These are phyloP conservation scores for Imleria badia DNA, from an alignment of 768 basidiomycete species.

Conservation along the genomic window DNA sequence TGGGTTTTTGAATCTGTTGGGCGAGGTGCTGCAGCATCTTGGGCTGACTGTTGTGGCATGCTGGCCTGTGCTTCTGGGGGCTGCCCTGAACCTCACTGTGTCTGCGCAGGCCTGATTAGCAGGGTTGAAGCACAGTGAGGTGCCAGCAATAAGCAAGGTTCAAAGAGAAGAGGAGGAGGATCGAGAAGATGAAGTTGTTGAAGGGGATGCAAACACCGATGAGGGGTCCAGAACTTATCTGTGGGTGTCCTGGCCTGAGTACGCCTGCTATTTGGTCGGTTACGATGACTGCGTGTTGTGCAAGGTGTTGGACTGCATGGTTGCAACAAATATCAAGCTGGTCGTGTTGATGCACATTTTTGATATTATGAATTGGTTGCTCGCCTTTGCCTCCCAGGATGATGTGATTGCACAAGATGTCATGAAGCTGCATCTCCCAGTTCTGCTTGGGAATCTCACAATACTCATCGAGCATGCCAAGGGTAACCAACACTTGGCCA, in stretches of 20 bases:
- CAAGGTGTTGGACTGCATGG: constrained; percentile 78
- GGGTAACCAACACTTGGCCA: constrained; percentile 47
- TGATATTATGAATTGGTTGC: constrained; percentile 77
- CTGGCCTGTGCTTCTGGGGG: constrained; percentile 77
- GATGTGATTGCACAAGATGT: constrained; percentile 48
- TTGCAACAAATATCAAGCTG: constrained; percentile 84
- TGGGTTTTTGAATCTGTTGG: constrained; percentile 83
- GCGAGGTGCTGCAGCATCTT: constrained; percentile 81
- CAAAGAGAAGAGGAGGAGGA: constrained; percentile 33
- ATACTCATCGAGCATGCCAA: constrained; percentile 64
- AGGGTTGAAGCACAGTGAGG: constrained; percentile 21
- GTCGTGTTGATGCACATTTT: constrained; percentile 77
- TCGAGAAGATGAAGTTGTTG: constrained; percentile 37
- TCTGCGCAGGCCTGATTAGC: constrained; percentile 62
- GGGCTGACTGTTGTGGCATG: constrained; percentile 65
- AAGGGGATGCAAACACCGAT: constrained; percentile 37
- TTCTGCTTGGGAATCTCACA: constrained; percentile 71
- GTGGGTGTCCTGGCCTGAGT: constrained; percentile 64
- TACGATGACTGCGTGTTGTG: constrained; percentile 70
- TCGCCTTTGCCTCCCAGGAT: constrained; percentile 54
- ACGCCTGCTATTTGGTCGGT: constrained; percentile 62
- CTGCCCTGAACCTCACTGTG: constrained; percentile 63
- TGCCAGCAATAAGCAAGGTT: constrained; percentile 22
- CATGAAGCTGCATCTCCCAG: constrained; percentile 67
- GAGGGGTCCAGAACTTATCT: constrained; percentile 43